These are phyloP conservation scores for Luffa acutangula DNA, from an alignment of 306 rosid genomes.

Conservation along the genomic window DNA sequence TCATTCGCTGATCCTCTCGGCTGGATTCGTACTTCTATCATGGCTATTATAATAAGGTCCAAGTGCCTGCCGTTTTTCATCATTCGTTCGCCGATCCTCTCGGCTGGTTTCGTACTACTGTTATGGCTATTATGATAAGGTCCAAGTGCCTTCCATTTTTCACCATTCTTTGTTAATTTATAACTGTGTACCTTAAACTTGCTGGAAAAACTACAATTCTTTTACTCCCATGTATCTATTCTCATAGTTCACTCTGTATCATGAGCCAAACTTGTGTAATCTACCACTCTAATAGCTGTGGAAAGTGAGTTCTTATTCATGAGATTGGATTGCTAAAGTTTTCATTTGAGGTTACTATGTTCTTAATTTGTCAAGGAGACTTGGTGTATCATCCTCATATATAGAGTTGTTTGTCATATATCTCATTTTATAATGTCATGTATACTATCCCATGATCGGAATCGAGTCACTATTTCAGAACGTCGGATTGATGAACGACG, in stretches of 20 bases:
- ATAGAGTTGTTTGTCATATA: neutral
- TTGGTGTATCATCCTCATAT: neutral
- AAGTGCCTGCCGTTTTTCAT: neutral
- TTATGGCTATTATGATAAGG: conserved; percentile 22
- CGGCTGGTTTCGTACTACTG: conserved; percentile 25
- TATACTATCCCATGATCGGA: neutral
- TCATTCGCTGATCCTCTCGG: conserved; percentile 21
- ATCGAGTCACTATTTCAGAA: too few relatives aligned
- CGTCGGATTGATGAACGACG: too few relatives aligned
- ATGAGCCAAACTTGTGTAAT: neutral
- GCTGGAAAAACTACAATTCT: neutral
- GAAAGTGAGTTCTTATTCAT: neutral
- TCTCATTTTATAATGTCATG: neutral
- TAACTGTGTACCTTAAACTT: neutral
- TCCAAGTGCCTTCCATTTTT: neutral
- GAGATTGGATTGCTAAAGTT: neutral
- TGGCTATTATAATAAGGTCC: conserved; percentile 18
- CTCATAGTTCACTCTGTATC: neutral
- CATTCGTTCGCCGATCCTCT: conserved; percentile 19
- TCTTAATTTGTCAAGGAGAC: neutral
- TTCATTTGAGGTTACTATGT: neutral
- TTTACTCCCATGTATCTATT: neutral
- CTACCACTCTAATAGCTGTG: neutral
- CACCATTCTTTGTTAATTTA: neutral
- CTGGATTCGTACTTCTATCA: conserved; percentile 26